Percentiles rank a stretch among this genome's conserved stretches.
These are phyloP conservation scores for Barnettozyma wickerhamii DNA, from an alignment of 805 yeast genomes.

Conservation along the genomic window DNA sequence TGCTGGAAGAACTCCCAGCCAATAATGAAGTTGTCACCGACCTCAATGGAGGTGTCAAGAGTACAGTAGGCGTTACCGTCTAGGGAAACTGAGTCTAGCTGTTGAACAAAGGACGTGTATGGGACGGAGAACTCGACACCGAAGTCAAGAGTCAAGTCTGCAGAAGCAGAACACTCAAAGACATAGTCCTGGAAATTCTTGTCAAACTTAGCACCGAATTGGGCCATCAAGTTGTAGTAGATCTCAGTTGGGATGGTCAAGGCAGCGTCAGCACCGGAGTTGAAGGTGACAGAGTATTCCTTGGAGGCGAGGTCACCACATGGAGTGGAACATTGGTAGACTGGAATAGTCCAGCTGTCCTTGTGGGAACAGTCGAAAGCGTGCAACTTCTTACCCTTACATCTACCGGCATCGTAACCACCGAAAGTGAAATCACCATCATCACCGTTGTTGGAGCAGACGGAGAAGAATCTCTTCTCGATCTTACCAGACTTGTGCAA, in stretches of 20 bases:
- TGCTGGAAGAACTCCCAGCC: conserved; percentile 2
- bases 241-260: conserved; percentile 15
- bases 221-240: conserved; percentile 10
- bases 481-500: not conserved
- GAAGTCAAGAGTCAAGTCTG: conserved; percentile 13
- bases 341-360: conserved; percentile 20
- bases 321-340: conserved; percentile 20
- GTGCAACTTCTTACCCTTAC: conserved; percentile 35
- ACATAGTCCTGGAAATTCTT: conserved; percentile 8
- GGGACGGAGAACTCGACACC: conserved; percentile 13
- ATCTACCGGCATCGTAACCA: conserved; percentile 47
- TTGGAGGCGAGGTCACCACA: conserved; percentile 11
- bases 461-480: not conserved
- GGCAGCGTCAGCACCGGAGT: conserved; percentile 17
- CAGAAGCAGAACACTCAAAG: conserved; percentile 13
- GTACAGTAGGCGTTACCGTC: conserved; percentile 16
- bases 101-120: conserved; percentile 9
- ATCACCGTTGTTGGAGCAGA: conserved; percentile 3
- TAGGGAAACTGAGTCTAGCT: conserved; percentile 1
- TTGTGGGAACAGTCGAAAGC: conserved; percentile 8
- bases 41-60: conserved; percentile 8
- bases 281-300: conserved; percentile 12
- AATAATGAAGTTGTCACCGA: conserved; percentile 1
- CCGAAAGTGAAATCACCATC: conserved; percentile 39
- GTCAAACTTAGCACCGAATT: conserved; percentile 15